These are phyloP conservation scores for Rhodotorula sp. DNA, from an alignment of 1,284 basidiomycete genomes.

Conservation along the genomic window DNA sequence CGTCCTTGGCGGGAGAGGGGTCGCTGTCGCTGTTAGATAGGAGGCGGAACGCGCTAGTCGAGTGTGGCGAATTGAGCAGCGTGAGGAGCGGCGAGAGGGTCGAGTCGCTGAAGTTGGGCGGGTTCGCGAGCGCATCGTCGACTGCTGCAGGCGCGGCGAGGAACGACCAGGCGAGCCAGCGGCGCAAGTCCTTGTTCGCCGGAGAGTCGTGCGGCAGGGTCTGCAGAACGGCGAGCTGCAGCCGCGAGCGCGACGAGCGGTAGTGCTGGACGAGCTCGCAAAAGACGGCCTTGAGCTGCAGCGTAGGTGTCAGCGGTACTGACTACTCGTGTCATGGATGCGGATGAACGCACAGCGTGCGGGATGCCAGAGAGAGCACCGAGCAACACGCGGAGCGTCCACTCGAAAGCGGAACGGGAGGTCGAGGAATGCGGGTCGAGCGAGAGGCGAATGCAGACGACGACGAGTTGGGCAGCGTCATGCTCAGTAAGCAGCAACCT, in stretches of 20 bases:
- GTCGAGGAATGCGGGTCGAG: conserved; percentile 18
- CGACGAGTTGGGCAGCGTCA: background rate
- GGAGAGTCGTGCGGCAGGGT: conserved; percentile 51
- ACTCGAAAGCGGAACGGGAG: background rate
- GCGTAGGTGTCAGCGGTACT: background rate
- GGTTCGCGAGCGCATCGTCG: background rate
- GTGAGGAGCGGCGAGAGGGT: conserved; percentile 8
- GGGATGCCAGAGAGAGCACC: background rate
- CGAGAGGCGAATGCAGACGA: conserved; percentile 1
- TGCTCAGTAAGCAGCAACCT: background rate
- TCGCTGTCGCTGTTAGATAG: background rate
- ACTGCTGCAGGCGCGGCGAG: background rate
- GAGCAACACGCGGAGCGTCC: conserved; percentile 7
- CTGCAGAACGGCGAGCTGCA: conserved; percentile 18
- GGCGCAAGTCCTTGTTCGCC: conserved; percentile 12
- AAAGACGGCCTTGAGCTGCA: conserved; percentile 9
- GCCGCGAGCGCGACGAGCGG: background rate
- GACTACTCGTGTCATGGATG: background rate
- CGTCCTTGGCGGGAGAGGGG: conserved; percentile 2
- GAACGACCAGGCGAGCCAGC: conserved; percentile 24
- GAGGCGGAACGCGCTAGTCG: conserved; percentile 6
- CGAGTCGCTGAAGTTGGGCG: background rate
- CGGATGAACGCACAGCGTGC: background rate
- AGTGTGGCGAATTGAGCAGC: conserved; percentile 3
- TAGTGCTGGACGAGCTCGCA: background rate